Conservation (phyloP, 148 eudicot genomes). For the Chenopodium quinoa region DNA sequence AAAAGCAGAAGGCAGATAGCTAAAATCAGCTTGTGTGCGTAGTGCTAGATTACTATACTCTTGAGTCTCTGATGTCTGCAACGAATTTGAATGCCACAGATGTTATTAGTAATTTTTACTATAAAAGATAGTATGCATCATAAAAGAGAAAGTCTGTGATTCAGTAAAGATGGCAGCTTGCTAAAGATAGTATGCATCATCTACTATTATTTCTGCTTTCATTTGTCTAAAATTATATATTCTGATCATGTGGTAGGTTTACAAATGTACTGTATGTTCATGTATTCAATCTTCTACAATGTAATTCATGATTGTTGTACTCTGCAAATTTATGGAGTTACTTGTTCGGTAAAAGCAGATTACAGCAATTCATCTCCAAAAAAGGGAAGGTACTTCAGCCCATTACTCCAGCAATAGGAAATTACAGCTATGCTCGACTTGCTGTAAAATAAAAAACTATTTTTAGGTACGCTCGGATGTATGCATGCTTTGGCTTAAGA, state of each 20-base stretch:
- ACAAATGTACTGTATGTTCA: not conserved
- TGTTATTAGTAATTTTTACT: not conserved
- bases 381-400: not conserved
- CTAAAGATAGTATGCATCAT: constrained; percentile 1
- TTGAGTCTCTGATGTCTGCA: not conserved
- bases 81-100: not conserved
- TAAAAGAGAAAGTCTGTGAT: constrained; percentile 3
- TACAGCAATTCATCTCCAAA: not conserved
- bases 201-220: constrained; percentile 3
- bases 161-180: not conserved
- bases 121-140: not conserved
- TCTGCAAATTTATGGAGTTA: not conserved
- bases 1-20: not conserved
- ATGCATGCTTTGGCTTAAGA: no score
- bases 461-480: no score
- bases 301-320: constrained; percentile 13
- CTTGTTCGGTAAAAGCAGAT: not conserved
- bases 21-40: no score
- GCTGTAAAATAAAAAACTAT: no score
- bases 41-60: not conserved
- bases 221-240: constrained; percentile 10
- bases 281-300: not conserved
- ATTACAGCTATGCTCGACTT: not conserved
- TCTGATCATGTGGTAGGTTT: constrained; percentile 20
- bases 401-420: no score